Conservation (phyloP, 1,284 basidiomycete species). For the Neolentinus lepideus region DNA sequence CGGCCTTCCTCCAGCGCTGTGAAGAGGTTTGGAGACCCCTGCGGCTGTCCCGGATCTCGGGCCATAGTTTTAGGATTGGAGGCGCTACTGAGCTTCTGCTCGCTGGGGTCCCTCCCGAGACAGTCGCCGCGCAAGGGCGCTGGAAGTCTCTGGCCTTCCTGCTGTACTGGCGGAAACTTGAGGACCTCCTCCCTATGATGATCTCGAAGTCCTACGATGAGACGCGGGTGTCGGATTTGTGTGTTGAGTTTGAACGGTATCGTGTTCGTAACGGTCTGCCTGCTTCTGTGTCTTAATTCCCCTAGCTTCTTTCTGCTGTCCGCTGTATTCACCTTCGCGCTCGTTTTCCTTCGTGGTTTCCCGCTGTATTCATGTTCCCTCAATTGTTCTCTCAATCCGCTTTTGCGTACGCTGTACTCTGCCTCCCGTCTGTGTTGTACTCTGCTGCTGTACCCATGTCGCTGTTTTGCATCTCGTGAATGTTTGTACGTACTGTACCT, state of each 20-base stretch:
- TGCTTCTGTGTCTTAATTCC: not conserved
- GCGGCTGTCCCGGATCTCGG: conserved; percentile 6
- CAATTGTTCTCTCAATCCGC: too few species aligned
- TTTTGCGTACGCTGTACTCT: too few species aligned
- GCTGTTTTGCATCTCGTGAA: not conserved
- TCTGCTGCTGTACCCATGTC: too few species aligned
- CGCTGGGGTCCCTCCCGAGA: conserved; percentile 11
- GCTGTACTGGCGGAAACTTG: not conserved
- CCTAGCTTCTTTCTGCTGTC: not conserved
- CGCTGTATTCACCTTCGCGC: not conserved
- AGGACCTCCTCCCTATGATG: not conserved
- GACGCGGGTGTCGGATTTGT: not conserved
- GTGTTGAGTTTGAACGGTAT: not conserved
- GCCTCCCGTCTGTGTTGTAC: too few species aligned
- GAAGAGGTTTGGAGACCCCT: not conserved
- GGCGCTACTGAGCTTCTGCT: conserved; percentile 13
- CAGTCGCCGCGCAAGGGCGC: conserved; percentile 13
- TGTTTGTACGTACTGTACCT: not conserved
- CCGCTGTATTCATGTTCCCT: too few species aligned
- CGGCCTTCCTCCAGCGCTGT: not conserved
- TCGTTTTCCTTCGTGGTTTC: not conserved
- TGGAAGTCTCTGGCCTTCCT: conserved; percentile 18
- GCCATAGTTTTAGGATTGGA: conserved; percentile 18
- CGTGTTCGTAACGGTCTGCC: not conserved
- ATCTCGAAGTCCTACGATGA: not conserved